Evolutionary conservation across 164 flowering plant species (phyloP).

Genomic region (Kalanchoe fedtschenkoi): DNA sequence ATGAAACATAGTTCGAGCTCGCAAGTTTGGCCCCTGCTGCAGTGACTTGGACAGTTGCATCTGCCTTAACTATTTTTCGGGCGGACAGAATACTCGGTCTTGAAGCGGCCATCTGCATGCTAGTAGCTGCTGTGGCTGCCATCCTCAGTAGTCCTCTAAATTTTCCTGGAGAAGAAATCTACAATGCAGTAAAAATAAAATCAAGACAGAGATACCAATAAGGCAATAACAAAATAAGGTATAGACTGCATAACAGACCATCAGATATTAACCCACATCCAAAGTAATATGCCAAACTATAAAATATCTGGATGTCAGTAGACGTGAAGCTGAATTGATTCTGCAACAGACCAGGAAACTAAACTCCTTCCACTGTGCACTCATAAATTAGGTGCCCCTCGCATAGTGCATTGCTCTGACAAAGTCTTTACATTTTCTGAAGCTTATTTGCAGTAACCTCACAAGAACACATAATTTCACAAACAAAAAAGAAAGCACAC

Average conservation of each 20-base stretch:
- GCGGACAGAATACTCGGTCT: constrained; percentile 14
- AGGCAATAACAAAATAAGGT: background rate
- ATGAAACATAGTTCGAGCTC: constrained; percentile 17
- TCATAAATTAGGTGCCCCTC: too few relatives aligned
- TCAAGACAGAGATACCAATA: background rate
- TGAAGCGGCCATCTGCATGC: constrained; percentile 11
- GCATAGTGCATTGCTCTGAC: too few relatives aligned
- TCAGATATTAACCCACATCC: too few relatives aligned
- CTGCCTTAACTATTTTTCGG: constrained; percentile 4
- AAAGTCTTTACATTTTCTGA: too few relatives aligned
- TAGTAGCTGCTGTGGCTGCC: constrained; percentile 17
- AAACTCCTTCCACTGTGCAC: too few relatives aligned
- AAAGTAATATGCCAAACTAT: background rate
- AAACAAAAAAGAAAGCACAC: too few relatives aligned
- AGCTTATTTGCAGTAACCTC: too few relatives aligned
- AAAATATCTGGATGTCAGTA: background rate
- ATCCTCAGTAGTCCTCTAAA: constrained; percentile 9
- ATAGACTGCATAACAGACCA: background rate
- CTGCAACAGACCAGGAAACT: too few relatives aligned
- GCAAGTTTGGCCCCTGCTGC: constrained; percentile 11
- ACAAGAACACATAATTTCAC: too few relatives aligned
- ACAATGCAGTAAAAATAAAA: background rate
- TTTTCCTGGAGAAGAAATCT: background rate
- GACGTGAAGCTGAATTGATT: too few relatives aligned
- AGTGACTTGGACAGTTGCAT: constrained; percentile 4